Conservation (phyloP, 2,329 filamentous ascomycete species). For the Fusarium torreyae region DNA sequence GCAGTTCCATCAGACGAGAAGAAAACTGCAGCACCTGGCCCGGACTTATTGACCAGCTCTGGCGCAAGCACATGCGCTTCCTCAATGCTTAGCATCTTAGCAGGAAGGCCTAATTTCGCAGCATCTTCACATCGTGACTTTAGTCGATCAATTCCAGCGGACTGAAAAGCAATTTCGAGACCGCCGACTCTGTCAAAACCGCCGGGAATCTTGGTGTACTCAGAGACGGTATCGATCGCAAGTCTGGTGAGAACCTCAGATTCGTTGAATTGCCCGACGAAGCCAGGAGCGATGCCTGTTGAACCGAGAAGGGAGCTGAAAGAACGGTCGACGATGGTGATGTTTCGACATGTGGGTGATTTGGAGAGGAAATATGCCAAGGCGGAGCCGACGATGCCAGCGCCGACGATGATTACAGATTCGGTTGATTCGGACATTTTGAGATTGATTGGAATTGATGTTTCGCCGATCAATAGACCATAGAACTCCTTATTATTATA, state of each 20-base stretch:
- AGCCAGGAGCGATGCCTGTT: conserved; percentile 42
- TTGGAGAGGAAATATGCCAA: conserved; percentile 31
- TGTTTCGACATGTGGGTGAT: conserved; percentile 9
- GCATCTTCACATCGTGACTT: conserved; percentile 25
- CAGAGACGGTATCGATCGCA: conserved; percentile 40
- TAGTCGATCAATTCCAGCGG: conserved; percentile 18
- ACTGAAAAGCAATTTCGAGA: conserved; percentile 39
- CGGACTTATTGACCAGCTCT: conserved; percentile 28
- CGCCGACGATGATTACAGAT: conserved; percentile 36
- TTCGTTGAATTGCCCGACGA: conserved; percentile 48
- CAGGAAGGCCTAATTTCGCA: conserved; percentile 18
- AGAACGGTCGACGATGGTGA: conserved; percentile 44
- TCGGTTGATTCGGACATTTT: conserved; percentile 33
- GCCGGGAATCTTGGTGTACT: conserved; percentile 42
- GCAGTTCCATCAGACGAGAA: conserved; percentile 44
- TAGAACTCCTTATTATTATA: not conserved
- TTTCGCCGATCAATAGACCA: too few relatives aligned
- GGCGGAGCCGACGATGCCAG: conserved; percentile 41
- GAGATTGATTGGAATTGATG: too few relatives aligned
- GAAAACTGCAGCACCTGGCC: conserved; percentile 26
- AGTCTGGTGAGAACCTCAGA: conserved; percentile 42
- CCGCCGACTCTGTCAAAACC: conserved; percentile 44
- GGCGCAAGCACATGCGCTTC: conserved; percentile 35
- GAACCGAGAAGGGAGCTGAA: conserved; percentile 33
- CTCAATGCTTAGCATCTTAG: conserved; percentile 23